phyloP scores from a whole-genome alignment of 192 early-diverging fungal species.

The Umbelopsis ramanniana region DNA sequence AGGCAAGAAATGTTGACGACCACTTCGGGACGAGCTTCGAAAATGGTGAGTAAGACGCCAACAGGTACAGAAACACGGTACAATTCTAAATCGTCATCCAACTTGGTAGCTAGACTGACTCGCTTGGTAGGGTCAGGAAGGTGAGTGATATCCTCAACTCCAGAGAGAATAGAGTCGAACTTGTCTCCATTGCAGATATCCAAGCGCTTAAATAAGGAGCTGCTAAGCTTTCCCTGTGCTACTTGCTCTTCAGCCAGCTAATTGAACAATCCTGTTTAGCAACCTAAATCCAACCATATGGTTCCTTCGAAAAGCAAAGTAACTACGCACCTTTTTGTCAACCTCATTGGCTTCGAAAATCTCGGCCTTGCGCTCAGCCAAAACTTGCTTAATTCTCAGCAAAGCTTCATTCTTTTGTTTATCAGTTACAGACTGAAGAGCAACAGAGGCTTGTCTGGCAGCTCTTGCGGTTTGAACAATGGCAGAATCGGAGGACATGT shows the following conservation, averaged over 20 bases:
- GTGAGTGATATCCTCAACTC: constrained; percentile 86
- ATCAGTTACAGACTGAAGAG: constrained; percentile 69
- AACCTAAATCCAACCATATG: neutral
- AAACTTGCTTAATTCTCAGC: constrained; percentile 65
- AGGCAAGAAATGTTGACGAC: constrained; percentile 96
- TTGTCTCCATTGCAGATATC: constrained; percentile 88
- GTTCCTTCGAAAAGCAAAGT: neutral
- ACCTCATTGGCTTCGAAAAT: constrained; percentile 80
- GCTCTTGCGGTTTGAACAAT: constrained; percentile 48
- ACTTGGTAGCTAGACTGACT: constrained; percentile 73
- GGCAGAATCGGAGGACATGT: constrained; percentile 10
- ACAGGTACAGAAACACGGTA: constrained; percentile 93
- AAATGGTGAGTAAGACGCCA: constrained; percentile 95
- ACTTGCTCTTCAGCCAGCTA: constrained; percentile 72
- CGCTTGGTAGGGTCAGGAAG: constrained; percentile 86
- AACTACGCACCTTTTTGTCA: constrained; percentile 69
- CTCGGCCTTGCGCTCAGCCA: constrained; percentile 63
- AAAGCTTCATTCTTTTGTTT: constrained; percentile 82
- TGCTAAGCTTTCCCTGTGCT: constrained; percentile 71
- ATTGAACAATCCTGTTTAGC: neutral
- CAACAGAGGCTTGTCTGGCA: constrained; percentile 75
- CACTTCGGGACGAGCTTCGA: constrained; percentile 98
- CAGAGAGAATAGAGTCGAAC: constrained; percentile 83
- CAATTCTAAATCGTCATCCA: constrained; percentile 86
- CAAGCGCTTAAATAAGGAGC: constrained; percentile 84